Percentiles rank a stretch among this genome's conserved stretches.
Evolutionary conservation across 352 stramenopile species (phyloP).

Genomic region (Phytophthora idaei): DNA sequence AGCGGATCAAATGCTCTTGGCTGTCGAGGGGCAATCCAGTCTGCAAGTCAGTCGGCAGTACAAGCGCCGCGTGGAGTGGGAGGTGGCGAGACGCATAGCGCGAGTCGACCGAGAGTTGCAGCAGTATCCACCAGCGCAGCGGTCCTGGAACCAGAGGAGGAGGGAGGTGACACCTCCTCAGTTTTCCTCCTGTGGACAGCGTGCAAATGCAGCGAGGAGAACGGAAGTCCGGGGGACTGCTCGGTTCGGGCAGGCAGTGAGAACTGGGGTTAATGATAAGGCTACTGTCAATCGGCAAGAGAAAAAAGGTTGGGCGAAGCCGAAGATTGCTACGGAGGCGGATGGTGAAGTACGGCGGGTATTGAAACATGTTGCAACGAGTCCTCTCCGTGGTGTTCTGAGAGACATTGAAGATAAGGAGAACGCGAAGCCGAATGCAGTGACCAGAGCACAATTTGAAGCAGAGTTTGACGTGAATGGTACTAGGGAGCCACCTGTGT

Average conservation of each 20-base stretch:
- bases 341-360: background rate
- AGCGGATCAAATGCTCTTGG: slow-evolving; percentile 29
- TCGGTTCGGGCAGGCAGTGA: background rate
- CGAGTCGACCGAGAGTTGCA: slow-evolving; percentile 68
- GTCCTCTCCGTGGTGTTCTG: slow-evolving; percentile 1
- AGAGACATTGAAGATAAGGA: slow-evolving; percentile 15
- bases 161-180: slow-evolving; percentile 12
- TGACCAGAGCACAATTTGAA: background rate
- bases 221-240: background rate
- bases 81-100: slow-evolving; percentile 72
- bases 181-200: slow-evolving; percentile 5
- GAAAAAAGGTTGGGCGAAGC: slow-evolving; percentile 11
- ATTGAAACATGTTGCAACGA: slow-evolving; percentile 20
- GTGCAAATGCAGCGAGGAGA: background rate
- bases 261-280: background rate
- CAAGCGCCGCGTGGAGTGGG: slow-evolving; percentile 64
- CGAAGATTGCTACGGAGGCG: background rate
- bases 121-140: slow-evolving; percentile 46
- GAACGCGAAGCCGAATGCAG: slow-evolving; percentile 15
- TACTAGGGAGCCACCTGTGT: background rate
- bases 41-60: slow-evolving; percentile 41
- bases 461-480: background rate
- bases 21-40: slow-evolving; percentile 20
- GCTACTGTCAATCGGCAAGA: background rate
- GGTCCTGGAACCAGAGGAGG: slow-evolving; percentile 65